Evolutionary conservation across 2,329 filamentous ascomycete genomes (phyloP), one percentile per base, ranked within the genome.

Genomic region (Acephala macrosclerotiorum): DNA sequence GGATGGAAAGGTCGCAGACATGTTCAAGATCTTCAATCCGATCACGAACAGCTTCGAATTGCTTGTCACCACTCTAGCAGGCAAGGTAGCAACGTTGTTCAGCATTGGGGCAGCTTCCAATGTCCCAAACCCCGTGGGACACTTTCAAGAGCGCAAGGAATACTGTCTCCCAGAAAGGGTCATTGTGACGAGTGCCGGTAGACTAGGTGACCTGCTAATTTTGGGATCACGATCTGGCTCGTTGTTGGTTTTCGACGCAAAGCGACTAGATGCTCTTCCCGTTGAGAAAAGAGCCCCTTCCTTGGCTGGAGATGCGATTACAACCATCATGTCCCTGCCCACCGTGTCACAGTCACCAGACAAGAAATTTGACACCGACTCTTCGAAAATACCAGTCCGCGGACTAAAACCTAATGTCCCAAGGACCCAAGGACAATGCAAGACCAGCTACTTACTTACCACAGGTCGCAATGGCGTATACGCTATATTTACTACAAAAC

Each of bases 381-480:
- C 29, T 9, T 33, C 29, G 29, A 33, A 4, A 9, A 33, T 33
- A 33, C 29, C 29, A 33, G 29, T 9, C 9, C 4, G 4, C 9
- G 9, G 29, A 33, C 29, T 33, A 33, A 9, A 33, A 33, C 29
- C 29, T 33, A 33, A 33, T 33, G 29, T 33, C 29, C 29, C 29
- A 33, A 9, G 9, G 4, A 33, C 4, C 4, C 29, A 4, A 5
- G 29, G 29, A 33, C 29, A 33, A 29, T 2, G 14, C 5, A 67
- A 56, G 65, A 61, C 70, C 61, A 73, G 78, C 22, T 83, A 86
- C 64, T 83, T 97, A 49, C 78, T 95, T 16, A 90, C 90, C 0
- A 92, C 91, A 3, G 91, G 91, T 45, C 87, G 94, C 61, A 91
- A 97, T 76, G 92, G 93, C 1, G 87, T 83, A 58, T 94, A 91